Percentiles rank a stretch among this genome's conserved stretches.
These are phyloP conservation scores for Hyaloperonospora arabidopsidis DNA, from an alignment of 352 stramenopile genomes.

Conservation along the genomic window DNA sequence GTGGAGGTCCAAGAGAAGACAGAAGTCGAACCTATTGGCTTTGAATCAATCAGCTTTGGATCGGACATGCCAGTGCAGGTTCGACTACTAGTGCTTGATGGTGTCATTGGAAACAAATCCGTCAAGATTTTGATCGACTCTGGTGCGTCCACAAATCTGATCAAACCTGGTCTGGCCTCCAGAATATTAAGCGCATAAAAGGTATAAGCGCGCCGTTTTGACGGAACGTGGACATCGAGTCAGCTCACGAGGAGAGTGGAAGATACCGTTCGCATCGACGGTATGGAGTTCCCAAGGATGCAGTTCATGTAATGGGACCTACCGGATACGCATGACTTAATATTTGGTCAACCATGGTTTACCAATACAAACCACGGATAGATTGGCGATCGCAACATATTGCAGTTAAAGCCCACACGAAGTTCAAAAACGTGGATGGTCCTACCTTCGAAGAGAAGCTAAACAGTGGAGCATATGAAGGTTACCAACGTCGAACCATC, in stretches of 20 bases:
- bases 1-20: constrained; percentile 1
- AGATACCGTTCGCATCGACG: constrained; percentile 10
- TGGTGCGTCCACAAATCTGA: constrained; percentile 1
- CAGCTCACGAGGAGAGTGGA: constrained; percentile 9
- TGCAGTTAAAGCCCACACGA: not conserved
- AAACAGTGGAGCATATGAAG: constrained; percentile 5
- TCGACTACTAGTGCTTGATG: not conserved
- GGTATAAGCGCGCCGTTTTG: constrained; percentile 3
- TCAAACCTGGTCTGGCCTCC: constrained; percentile 1
- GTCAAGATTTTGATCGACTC: constrained; percentile 2
- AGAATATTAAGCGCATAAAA: not conserved
- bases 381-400: constrained; percentile 12
- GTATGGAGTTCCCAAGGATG: constrained; percentile 8
- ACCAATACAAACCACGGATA: constrained; percentile 6
- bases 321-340: constrained; percentile 11
- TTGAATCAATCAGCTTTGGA: not conserved
- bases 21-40: not conserved
- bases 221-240: constrained; percentile 6
- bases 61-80: not conserved
- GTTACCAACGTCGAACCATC: constrained; percentile 1
- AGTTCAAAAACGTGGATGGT: constrained; percentile 7
- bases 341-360: constrained; percentile 19
- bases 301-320: constrained; percentile 13
- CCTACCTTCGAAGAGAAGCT: constrained; percentile 1
- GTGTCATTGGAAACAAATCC: not conserved